Evolutionary conservation across 2,329 filamentous ascomycete species (phyloP).

Genomic region (Colletotrichum ledebouriae): DNA sequence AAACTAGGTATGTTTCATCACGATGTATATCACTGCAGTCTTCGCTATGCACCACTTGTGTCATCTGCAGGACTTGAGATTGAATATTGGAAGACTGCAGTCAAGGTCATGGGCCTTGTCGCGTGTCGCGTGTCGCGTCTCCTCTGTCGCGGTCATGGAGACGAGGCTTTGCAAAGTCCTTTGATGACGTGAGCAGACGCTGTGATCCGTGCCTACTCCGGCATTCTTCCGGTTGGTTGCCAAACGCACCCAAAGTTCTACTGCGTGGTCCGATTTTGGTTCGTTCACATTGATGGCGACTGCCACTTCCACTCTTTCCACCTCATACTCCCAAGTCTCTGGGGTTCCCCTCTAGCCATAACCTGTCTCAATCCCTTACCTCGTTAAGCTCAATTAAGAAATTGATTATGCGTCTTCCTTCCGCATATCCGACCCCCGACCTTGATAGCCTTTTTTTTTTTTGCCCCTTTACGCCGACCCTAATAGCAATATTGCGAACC

Average conservation of each 20-base stretch:
- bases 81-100: no score
- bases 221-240: neutral
- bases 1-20: no score
- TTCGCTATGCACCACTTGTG: no score
- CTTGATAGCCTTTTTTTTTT: neutral
- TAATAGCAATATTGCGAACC: neutral
- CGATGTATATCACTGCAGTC: no score
- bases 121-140: constrained; percentile 6
- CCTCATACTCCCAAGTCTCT: no score
- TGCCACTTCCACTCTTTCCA: neutral
- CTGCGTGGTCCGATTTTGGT: neutral
- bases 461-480: no score
- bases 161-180: neutral
- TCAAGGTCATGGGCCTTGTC: neutral
- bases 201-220: neutral
- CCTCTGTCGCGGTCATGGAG: neutral
- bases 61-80: no score
- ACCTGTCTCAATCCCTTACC: neutral
- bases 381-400: neutral
- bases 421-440: neutral
- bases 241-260: neutral
- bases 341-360: no score
- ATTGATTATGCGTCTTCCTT: neutral
- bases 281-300: constrained; percentile 1
- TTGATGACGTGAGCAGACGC: neutral